phyloP scores from a whole-genome alignment of 352 stramenopile species.

The Elongisporangium undulatum region DNA sequence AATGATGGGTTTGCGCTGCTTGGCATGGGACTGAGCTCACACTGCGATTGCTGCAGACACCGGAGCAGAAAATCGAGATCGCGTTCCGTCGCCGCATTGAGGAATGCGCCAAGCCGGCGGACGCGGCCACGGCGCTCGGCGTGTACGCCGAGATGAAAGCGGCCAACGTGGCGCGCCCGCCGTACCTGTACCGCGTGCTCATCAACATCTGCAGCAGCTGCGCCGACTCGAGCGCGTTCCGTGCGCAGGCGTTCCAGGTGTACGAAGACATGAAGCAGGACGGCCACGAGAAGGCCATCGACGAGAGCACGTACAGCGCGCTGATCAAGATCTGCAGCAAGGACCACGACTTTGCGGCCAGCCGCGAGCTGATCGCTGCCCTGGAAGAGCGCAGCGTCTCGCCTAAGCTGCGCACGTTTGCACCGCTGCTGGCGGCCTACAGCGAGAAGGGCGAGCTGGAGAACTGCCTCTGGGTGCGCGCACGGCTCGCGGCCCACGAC shows the following conservation, averaged over 20 bases:
- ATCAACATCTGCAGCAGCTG: conserved; percentile 60
- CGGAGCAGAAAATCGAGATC: conserved; percentile 27
- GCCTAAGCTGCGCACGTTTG: conserved; percentile 72
- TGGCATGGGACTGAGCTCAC: background rate
- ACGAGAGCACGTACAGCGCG: conserved; percentile 70
- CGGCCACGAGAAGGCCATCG: conserved; percentile 12
- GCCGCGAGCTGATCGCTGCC: conserved; percentile 38
- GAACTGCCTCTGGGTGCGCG: conserved; percentile 52
- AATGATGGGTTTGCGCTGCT: background rate
- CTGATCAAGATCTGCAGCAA: conserved; percentile 74
- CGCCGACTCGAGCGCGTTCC: conserved; percentile 24
- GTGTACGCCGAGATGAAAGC: conserved; percentile 53
- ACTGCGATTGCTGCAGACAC: conserved; percentile 19
- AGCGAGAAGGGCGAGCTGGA: conserved; percentile 43
- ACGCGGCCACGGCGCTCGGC: conserved; percentile 33
- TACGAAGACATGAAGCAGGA: conserved; percentile 67
- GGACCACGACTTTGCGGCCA: conserved; percentile 46
- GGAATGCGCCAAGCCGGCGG: conserved; percentile 27
- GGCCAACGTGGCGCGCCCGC: conserved; percentile 16
- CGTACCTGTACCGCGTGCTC: conserved; percentile 57
- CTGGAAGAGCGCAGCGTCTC: conserved; percentile 41
- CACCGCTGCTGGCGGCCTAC: conserved; percentile 59
- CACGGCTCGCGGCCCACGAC: conserved; percentile 32
- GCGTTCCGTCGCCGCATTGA: conserved; percentile 42
- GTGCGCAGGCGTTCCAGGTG: conserved; percentile 39